Evolutionary conservation across 805 yeast genomes (phyloP).

Genomic region (Hanseniaspora valbyensis): DNA sequence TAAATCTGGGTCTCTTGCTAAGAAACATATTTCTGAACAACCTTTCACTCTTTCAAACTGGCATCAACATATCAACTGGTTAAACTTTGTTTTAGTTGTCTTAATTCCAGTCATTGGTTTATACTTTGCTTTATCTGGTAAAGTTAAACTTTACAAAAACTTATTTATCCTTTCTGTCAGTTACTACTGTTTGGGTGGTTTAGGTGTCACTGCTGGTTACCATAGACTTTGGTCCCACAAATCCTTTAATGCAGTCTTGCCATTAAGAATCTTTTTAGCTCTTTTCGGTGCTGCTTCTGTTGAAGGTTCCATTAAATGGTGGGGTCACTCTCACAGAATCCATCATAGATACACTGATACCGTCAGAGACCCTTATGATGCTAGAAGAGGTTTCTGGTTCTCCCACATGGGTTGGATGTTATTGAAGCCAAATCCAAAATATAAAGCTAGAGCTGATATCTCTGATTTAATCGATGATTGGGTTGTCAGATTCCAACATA

Average conservation of each 20-base stretch:
- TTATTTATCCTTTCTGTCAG: constrained; percentile 39
- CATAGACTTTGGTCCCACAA: constrained; percentile 73
- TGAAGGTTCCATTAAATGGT: constrained; percentile 81
- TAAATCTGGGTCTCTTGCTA: constrained; percentile 21
- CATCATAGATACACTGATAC: constrained; percentile 85
- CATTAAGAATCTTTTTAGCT: constrained; percentile 56
- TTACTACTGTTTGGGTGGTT: constrained; percentile 50
- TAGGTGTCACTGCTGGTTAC: constrained; percentile 76
- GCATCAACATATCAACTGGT: constrained; percentile 69
- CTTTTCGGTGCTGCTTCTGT: constrained; percentile 73
- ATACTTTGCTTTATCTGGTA: constrained; percentile 31
- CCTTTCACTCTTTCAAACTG: constrained; percentile 68
- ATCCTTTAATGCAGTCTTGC: constrained; percentile 52
- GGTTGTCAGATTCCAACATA: constrained; percentile 71
- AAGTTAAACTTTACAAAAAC: constrained; percentile 39
- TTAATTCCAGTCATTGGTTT: constrained; percentile 50
- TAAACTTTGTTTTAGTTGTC: constrained; percentile 55
- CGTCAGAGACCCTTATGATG: constrained; percentile 73
- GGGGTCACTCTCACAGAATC: constrained; percentile 77
- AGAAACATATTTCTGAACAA: constrained; percentile 57
- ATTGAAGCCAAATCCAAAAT: constrained; percentile 66
- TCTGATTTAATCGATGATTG: constrained; percentile 68
- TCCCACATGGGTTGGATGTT: constrained; percentile 85
- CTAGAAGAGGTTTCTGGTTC: constrained; percentile 73
- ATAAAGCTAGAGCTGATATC: constrained; percentile 71